Base-by-base conservation (phyloP, 2,329 filamentous ascomycete species). In the Epichloe sylvatica region DNA sequence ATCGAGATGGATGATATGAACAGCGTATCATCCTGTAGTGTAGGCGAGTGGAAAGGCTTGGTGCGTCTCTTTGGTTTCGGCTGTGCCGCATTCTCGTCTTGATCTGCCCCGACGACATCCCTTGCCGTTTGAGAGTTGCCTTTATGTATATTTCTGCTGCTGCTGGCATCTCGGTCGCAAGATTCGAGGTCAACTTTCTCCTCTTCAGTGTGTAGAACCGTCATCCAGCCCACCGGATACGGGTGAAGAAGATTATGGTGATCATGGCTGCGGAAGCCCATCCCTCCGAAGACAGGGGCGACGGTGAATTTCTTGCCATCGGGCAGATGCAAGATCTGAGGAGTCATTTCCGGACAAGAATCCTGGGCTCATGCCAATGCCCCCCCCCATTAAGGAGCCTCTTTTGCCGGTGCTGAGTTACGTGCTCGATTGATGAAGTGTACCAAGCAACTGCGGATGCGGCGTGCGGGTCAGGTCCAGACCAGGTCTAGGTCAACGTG, bases 1-100 rank as follows among this genome's bases (percentile, higher is more conserved):
- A 85, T 87, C 46, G 87, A 91, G 54, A 95, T 89, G 53, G 86
- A 91, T 4, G 89, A 95, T 59, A 97, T 91, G 70, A 90, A 96
- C 51, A 96, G 74, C 58, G 80, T 82, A 65, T 97, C 91, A 63
- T 81, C 78, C 34, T 80, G 77, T 34, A 94, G 71, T 0, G 86
- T 94, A 0, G 91, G 90, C 43, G 70, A 70, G 46, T 71, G 80
- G 70, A 83, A 96, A 19, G 65, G 55, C 30, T 57, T 57, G 13
- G 61, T 51, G 23, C 61, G 57, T 41, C 23, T 43, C 42, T 46
- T 47, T 5, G 42, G 25, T 67, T 58, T 61, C 59, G 35, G 65
- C 60, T 12, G 45, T n/a, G 33, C 59, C 19, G 55, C 52, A 36
- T 60, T 57, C 33, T 55, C 52, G n/a, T 58, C 56, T 8, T 53